Evolutionary conservation across 179 eudicot genomes (phyloP).

Genomic region (Amaranthus tricolor): DNA sequence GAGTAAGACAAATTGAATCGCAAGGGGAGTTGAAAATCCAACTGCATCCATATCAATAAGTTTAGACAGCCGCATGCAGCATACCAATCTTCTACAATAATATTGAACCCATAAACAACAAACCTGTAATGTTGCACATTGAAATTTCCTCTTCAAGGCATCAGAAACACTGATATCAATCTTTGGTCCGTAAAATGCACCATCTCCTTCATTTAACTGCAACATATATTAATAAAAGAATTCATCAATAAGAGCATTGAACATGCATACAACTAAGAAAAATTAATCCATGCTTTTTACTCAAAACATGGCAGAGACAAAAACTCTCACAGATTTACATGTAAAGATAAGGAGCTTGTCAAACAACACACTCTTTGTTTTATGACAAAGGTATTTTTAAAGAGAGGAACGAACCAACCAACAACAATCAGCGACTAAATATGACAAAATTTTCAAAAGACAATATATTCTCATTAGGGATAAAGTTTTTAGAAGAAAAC

Average conservation of each 20-base stretch:
- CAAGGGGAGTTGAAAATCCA: conserved; percentile 92
- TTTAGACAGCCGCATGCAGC: conserved; percentile 4
- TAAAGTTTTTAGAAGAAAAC: not conserved
- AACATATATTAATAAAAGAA: conserved; percentile 14
- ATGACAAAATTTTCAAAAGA: not conserved
- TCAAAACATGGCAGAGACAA: not conserved
- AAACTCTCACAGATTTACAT: not conserved
- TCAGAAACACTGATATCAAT: conserved; percentile 96
- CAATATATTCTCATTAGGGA: not conserved
- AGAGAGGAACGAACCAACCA: not conserved
- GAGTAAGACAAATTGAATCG: conserved; percentile 84
- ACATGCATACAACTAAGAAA: too few species aligned
- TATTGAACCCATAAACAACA: conserved; percentile 7
- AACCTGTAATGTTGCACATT: conserved; percentile 98
- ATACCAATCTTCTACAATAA: not conserved
- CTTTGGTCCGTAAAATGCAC: conserved; percentile 99
- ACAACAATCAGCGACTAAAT: not conserved
- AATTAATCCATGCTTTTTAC: not conserved
- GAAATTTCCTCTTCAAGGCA: conserved; percentile 88
- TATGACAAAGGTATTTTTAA: not conserved
- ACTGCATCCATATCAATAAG: conserved; percentile 38
- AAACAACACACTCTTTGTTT: not conserved
- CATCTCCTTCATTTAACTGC: conserved; percentile 91
- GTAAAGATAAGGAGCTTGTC: not conserved
- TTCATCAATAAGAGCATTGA: not conserved